Percentiles rank a stretch among this genome's conserved stretches.
phyloP scores from a whole-genome alignment of 1,139 yeast genomes.

The Saccharomyces hybrid region DNA sequence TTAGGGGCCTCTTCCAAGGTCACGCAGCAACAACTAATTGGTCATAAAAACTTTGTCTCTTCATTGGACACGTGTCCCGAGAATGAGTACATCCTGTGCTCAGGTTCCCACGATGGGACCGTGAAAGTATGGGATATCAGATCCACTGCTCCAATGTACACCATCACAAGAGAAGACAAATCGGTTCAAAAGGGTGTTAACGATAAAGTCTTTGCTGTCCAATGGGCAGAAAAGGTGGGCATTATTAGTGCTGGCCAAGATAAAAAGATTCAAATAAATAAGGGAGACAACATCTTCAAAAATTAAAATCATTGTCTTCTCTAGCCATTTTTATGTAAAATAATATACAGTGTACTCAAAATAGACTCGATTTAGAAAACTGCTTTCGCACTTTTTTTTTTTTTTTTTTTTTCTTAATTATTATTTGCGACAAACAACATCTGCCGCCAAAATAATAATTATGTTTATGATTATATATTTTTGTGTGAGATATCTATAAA shows the following conservation, averaged over 20 bases:
- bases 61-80: slow-evolving; percentile 66
- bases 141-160: slow-evolving; percentile 75
- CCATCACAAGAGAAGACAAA: slow-evolving; percentile 60
- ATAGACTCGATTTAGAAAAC: neutral
- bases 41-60: slow-evolving; percentile 89
- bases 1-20: slow-evolving; percentile 42
- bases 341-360: neutral
- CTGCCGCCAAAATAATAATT: neutral
- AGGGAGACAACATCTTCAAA: slow-evolving; percentile 36
- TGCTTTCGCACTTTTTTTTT: neutral
- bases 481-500: neutral
- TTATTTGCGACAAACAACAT: too few species aligned
- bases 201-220: slow-evolving; percentile 74
- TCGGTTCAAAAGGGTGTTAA: slow-evolving; percentile 34
- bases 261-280: slow-evolving; percentile 82
- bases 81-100: slow-evolving; percentile 71
- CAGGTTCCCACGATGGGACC: slow-evolving; percentile 93
- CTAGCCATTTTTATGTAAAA: neutral
- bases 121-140: slow-evolving; percentile 95
- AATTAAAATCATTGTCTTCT: slow-evolving; percentile 4
- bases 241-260: slow-evolving; percentile 93
- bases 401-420: neutral
- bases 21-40: slow-evolving; percentile 63
- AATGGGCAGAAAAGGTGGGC: slow-evolving; percentile 74
- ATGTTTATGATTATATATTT: neutral